A percentile compares a stretch with the other conserved stretches of the same genome.
Conservation (phyloP, 2,329 filamentous ascomycete species). For the Plenodomus biglobosus region DNA sequence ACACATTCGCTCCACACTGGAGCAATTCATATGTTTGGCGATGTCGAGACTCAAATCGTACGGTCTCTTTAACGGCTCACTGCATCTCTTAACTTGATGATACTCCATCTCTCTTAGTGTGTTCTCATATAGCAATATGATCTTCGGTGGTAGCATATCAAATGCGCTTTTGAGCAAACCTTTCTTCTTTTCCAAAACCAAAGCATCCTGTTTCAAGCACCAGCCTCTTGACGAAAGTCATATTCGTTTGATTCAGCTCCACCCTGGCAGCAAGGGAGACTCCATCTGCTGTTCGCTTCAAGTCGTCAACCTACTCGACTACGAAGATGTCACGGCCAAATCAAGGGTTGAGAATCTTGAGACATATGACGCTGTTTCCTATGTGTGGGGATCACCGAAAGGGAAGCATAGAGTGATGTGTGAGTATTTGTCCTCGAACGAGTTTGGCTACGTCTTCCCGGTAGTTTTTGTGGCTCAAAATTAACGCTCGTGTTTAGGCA, state of each 20-base stretch:
- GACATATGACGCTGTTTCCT: slow-evolving; percentile 5
- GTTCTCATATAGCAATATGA: too few species aligned
- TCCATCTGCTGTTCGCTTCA: neutral
- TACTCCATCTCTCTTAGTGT: too few species aligned
- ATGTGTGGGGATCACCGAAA: slow-evolving; percentile 4
- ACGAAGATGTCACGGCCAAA: neutral
- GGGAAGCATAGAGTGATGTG: neutral
- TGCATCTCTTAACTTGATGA: too few species aligned
- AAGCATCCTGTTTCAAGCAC: too few species aligned
- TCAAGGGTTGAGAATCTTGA: neutral
- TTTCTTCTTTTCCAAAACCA: too few species aligned
- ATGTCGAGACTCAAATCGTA: neutral
- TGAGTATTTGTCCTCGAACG: neutral
- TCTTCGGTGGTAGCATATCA: too few species aligned
- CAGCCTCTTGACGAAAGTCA: neutral
- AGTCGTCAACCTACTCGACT: neutral
- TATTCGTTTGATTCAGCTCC: neutral
- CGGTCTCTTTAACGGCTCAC: too few species aligned
- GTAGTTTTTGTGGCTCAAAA: too few species aligned
- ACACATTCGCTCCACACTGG: too few species aligned
- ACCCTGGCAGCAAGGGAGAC: neutral
- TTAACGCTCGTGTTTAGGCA: too few species aligned
- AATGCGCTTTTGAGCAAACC: too few species aligned
- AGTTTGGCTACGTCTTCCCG: too few species aligned
- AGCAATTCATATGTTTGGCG: neutral